Conservation (phyloP, 163 green algal genomes). For the Scenedesmus sp. region DNA sequence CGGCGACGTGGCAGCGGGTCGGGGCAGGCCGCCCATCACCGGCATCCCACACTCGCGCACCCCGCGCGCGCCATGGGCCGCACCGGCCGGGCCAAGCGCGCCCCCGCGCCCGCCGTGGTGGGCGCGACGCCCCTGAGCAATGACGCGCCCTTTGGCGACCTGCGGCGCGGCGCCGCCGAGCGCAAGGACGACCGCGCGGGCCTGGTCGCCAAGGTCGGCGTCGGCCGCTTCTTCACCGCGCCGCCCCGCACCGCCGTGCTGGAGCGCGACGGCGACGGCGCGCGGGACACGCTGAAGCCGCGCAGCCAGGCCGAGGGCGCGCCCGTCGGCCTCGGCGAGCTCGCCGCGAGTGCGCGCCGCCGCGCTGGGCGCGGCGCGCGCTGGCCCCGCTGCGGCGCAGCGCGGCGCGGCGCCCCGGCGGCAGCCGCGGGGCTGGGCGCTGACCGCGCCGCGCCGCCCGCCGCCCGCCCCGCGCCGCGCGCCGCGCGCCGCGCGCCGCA, state of each 20-base stretch:
- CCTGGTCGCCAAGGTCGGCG: neutral
- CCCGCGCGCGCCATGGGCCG: neutral
- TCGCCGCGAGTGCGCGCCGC: neutral
- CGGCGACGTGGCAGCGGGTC: no score
- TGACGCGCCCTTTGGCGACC: neutral
- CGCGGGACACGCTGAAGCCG: neutral
- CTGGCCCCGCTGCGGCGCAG: no score
- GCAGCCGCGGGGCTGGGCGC: no score
- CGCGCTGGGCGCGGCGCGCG: neutral
- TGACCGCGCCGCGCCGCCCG: no score
- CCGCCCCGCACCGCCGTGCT: slow-evolving; percentile 6
- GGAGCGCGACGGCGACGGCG: slow-evolving; percentile 1
- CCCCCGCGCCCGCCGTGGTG: neutral
- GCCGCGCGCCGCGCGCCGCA: neutral
- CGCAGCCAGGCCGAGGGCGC: neutral
- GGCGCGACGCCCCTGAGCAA: slow-evolving; percentile 17
- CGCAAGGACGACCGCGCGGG: neutral
- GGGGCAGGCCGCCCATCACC: no score
- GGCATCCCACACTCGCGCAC: no score
- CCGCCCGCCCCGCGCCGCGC: no score
- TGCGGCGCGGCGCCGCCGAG: neutral
- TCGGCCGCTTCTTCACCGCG: slow-evolving; percentile 15
- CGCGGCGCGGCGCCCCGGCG: no score
- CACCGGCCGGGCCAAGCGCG: neutral
- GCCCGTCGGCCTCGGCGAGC: slow-evolving; percentile 15